Percentiles rank a stretch among this genome's conserved stretches.
phyloP scores from a whole-genome alignment of 139 green algal genomes.

The Chlamydomonas incerta region DNA sequence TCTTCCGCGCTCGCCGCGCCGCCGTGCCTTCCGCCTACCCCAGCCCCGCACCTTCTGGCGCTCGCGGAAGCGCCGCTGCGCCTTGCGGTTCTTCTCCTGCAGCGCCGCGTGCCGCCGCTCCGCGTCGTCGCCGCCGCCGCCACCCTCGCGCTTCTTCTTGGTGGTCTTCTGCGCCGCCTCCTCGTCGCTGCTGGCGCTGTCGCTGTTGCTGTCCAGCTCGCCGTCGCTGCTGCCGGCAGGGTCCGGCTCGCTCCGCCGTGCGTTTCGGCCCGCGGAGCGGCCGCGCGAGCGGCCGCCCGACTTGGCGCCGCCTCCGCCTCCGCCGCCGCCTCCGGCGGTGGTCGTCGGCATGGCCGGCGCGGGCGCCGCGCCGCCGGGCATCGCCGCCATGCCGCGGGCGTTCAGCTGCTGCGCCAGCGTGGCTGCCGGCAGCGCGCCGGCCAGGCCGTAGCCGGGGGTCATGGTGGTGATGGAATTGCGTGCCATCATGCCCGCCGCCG shows the following conservation, averaged over 20 bases:
- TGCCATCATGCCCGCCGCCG: background rate
- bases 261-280: background rate
- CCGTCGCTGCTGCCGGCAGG: background rate
- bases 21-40: constrained; percentile 12
- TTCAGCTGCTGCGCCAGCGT: background rate
- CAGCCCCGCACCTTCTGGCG: constrained; percentile 69
- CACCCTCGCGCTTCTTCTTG: constrained; percentile 51
- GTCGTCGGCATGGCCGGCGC: too few species aligned
- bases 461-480: background rate
- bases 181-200: constrained; percentile 21
- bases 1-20: too few species aligned
- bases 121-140: constrained; percentile 43
- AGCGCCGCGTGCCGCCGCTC: constrained; percentile 67
- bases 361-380: background rate
- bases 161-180: constrained; percentile 12
- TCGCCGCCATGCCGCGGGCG: background rate
- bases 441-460: background rate
- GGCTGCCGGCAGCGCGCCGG: background rate
- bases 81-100: constrained; percentile 79
- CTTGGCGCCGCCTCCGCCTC: background rate
- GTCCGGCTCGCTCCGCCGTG: background rate
- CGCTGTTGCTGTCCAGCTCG: constrained; percentile 27
- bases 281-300: background rate
- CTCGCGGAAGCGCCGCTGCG: constrained; percentile 77
- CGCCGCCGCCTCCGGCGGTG: background rate